Conservation (phyloP, 2,329 filamentous ascomycete genomes). For the Microcyclospora tardicrescens region DNA sequence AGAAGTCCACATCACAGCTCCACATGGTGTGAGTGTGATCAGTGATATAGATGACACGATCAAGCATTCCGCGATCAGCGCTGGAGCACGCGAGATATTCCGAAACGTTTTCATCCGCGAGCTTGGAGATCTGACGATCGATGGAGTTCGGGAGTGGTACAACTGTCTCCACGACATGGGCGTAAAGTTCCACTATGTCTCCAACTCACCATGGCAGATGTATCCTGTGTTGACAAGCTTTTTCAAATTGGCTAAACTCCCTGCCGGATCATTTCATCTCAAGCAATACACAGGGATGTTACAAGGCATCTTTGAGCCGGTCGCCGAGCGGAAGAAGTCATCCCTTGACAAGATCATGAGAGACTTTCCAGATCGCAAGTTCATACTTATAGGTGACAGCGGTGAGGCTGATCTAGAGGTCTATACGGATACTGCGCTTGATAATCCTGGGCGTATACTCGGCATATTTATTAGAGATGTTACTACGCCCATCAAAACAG, state of each 20-base stretch:
- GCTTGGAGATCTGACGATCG: slow-evolving; percentile 64
- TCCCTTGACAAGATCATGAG: slow-evolving; percentile 72
- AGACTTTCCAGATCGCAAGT: slow-evolving; percentile 82
- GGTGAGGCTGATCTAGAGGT: slow-evolving; percentile 95
- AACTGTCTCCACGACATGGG: slow-evolving; percentile 61
- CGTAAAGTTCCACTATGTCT: slow-evolving; percentile 89
- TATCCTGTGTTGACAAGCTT: slow-evolving; percentile 80
- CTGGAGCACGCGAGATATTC: slow-evolving; percentile 85
- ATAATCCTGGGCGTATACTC: slow-evolving; percentile 69
- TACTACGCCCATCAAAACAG: slow-evolving; percentile 55
- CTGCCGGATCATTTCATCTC: slow-evolving; percentile 79
- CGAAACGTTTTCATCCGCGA: slow-evolving; percentile 90
- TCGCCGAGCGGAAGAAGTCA: slow-evolving; percentile 84
- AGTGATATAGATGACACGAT: slow-evolving; percentile 97
- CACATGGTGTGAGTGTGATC: slow-evolving; percentile 75
- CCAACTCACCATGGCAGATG: slow-evolving; percentile 98
- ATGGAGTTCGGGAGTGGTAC: slow-evolving; percentile 88
- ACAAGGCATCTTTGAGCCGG: slow-evolving; percentile 94
- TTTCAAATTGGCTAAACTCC: slow-evolving; percentile 67
- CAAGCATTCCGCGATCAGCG: slow-evolving; percentile 82
- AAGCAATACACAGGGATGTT: slow-evolving; percentile 97
- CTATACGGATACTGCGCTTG: slow-evolving; percentile 81
- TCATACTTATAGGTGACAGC: slow-evolving; percentile 87
- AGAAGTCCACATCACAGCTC: slow-evolving; percentile 62
- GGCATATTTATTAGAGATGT: slow-evolving; percentile 93